Conservation (phyloP, 1,284 basidiomycete species). For the Vanrija sp. region DNA sequence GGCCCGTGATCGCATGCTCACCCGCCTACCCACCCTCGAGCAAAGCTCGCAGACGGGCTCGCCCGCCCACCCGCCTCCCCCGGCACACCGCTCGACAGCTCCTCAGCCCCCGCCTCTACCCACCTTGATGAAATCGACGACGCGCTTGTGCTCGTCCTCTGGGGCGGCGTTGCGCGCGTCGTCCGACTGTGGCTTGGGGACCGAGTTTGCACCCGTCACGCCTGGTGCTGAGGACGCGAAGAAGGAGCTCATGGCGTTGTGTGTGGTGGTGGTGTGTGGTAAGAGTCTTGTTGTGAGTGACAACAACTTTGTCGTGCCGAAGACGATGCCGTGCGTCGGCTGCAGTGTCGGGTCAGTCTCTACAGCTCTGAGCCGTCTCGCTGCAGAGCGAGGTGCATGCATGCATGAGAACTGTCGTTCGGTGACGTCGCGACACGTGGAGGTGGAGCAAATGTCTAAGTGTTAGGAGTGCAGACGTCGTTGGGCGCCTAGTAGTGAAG, state of each 20-base stretch:
- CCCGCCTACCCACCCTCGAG: too few relatives aligned
- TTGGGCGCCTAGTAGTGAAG: background rate
- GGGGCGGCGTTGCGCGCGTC: constrained; percentile 34
- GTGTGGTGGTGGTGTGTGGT: background rate
- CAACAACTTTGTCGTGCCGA: background rate
- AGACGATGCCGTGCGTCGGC: background rate
- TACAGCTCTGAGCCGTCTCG: too few relatives aligned
- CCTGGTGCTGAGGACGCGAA: background rate
- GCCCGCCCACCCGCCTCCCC: too few relatives aligned
- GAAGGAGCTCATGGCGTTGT: background rate
- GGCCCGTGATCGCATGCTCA: too few relatives aligned
- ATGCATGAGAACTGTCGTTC: background rate
- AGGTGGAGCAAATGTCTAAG: too few relatives aligned
- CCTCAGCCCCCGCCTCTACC: constrained; percentile 17
- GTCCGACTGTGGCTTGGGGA: constrained; percentile 37
- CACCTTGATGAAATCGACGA: constrained; percentile 40
- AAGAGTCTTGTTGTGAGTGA: background rate
- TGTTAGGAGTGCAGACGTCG: too few relatives aligned
- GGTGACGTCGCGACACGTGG: too few relatives aligned
- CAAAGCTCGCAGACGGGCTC: too few relatives aligned
- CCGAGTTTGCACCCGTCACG: constrained; percentile 30
- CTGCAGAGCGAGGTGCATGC: background rate
- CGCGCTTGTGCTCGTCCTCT: constrained; percentile 31
- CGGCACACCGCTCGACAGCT: too few relatives aligned
- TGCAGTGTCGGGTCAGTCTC: background rate